Evolutionary conservation across 306 rosid genomes (phyloP).

Genomic region (Ormosia emarginata): DNA sequence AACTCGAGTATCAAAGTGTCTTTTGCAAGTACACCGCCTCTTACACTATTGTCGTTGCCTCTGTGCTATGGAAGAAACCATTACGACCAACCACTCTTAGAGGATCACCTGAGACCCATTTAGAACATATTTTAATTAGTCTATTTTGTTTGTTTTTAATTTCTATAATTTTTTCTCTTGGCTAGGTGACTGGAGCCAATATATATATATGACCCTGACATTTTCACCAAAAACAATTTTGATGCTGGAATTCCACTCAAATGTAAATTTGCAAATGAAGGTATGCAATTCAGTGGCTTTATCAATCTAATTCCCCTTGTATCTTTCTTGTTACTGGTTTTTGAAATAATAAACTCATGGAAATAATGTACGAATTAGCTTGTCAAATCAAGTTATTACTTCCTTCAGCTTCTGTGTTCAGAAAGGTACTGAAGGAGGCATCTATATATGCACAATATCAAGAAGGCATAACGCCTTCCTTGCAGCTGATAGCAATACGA

Average conservation of each 20-base stretch:
- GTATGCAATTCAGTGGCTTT: constrained; percentile 18
- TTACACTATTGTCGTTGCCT: no score
- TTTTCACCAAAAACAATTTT: constrained; percentile 24
- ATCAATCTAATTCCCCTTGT: background rate
- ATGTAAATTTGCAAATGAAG: constrained; percentile 28
- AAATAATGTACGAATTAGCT: background rate
- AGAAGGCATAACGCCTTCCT: constrained; percentile 22
- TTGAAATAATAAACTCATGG: background rate
- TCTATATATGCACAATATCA: constrained; percentile 10
- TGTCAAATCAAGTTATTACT: constrained; percentile 44
- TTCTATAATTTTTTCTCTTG: no score
- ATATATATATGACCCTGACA: background rate
- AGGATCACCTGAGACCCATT: no score
- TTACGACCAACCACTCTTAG: no score
- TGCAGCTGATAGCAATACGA: background rate
- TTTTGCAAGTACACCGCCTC: no score
- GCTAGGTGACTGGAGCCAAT: background rate
- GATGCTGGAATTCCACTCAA: constrained; percentile 19
- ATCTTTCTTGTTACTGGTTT: background rate
- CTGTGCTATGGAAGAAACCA: no score
- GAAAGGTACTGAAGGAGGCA: constrained; percentile 40
- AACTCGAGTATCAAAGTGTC: no score
- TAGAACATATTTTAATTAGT: no score
- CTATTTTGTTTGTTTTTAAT: no score
- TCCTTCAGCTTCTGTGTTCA: constrained; percentile 57